Percentiles rank a stretch among this genome's conserved stretches.
Conservation (phyloP, 192 early-diverging fungal genomes). For the Kappamyces sp. region DNA sequence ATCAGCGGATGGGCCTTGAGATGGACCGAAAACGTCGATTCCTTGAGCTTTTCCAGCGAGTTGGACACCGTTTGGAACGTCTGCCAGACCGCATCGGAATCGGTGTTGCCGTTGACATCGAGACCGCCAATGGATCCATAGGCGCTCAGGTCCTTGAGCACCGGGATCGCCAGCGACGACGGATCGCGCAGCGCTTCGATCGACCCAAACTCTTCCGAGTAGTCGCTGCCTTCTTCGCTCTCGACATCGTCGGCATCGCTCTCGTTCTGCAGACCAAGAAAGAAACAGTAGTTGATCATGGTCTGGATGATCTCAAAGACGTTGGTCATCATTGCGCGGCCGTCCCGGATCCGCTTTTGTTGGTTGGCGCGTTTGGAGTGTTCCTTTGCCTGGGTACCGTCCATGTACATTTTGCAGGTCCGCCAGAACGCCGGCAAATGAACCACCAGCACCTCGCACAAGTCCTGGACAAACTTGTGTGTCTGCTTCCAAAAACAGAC, state of each 20-base stretch:
- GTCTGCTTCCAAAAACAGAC: slow-evolving; percentile 70
- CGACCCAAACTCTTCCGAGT: not conserved
- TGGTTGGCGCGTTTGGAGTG: not conserved
- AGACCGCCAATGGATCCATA: not conserved
- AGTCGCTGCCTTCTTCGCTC: no score
- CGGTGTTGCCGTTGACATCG: not conserved
- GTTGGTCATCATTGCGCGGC: slow-evolving; percentile 8
- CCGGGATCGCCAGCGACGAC: not conserved
- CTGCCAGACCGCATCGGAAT: slow-evolving; percentile 10
- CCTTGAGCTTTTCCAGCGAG: not conserved
- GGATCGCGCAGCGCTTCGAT: slow-evolving; percentile 12
- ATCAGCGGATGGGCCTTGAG: slow-evolving; percentile 48
- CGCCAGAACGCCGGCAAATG: slow-evolving; percentile 91
- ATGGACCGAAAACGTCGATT: slow-evolving; percentile 11
- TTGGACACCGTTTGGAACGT: not conserved
- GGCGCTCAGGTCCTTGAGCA: not conserved
- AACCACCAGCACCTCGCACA: slow-evolving; percentile 69
- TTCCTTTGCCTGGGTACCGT: slow-evolving; percentile 69
- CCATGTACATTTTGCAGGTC: slow-evolving; percentile 78
- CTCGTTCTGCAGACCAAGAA: slow-evolving; percentile 6
- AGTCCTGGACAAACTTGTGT: slow-evolving; percentile 58
- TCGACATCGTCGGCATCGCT: not conserved
- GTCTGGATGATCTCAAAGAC: slow-evolving; percentile 13
- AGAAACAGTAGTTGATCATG: not conserved
- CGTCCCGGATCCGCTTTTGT: not conserved